These are phyloP conservation scores for Tillandsia fasciculata DNA, from an alignment of 176 grass and related monocot species.

Conservation along the genomic window DNA sequence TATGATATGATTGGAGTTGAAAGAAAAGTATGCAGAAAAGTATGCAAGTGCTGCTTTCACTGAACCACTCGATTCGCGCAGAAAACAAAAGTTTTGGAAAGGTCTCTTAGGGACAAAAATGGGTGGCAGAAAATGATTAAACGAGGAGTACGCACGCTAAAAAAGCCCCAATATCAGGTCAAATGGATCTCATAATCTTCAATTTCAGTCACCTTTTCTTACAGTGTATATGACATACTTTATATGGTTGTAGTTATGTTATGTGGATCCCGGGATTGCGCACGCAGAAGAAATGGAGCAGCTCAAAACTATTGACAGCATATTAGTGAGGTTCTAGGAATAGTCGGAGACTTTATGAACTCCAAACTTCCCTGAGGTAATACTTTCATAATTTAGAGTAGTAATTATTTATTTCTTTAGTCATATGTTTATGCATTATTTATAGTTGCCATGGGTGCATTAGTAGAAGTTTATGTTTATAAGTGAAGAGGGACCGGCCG, in stretches of 20 bases:
- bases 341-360: not conserved
- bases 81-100: conserved; percentile 70
- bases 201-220: conserved; percentile 1
- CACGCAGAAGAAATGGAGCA: conserved; percentile 43
- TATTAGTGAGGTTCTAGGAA: conserved; percentile 56
- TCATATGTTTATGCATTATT: not conserved
- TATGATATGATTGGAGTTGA: not conserved
- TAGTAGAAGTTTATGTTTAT: not conserved
- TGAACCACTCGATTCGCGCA: conserved; percentile 12
- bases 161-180: conserved; percentile 89
- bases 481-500: too few relatives aligned
- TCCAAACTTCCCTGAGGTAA: not conserved
- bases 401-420: not conserved
- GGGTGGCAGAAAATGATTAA: conserved; percentile 72
- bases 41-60: not conserved
- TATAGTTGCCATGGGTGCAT: not conserved
- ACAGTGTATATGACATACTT: not conserved
- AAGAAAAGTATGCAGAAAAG: not conserved
- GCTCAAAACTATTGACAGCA: conserved; percentile 66
- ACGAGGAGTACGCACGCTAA: conserved; percentile 77
- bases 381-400: not conserved
- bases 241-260: conserved; percentile 55
- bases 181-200: not conserved
- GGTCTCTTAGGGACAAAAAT: conserved; percentile 45
- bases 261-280: conserved; percentile 71